phyloP scores from a whole-genome alignment of 805 yeast species.

The Metschnikowia noctiluminum region DNA sequence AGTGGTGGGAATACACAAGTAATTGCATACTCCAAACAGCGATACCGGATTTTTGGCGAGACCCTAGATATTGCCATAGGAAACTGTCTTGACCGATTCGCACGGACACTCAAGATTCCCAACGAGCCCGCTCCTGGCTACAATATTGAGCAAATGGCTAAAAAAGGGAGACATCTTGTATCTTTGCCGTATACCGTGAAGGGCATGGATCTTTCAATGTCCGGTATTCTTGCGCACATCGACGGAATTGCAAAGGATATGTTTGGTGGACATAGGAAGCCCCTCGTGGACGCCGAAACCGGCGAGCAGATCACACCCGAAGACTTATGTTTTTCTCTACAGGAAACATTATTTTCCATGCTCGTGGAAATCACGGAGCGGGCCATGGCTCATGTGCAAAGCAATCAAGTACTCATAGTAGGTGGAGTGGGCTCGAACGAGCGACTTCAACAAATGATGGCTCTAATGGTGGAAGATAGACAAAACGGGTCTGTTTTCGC shows the following conservation, averaged over 20 bases:
- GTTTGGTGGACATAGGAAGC: slow-evolving; percentile 43
- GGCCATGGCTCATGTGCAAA: slow-evolving; percentile 95
- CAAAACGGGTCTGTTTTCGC: slow-evolving; percentile 82
- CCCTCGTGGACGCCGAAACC: slow-evolving; percentile 36
- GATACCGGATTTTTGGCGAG: slow-evolving; percentile 98
- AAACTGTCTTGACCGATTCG: slow-evolving; percentile 93
- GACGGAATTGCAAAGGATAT: slow-evolving; percentile 77
- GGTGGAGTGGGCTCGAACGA: slow-evolving; percentile 99
- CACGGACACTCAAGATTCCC: slow-evolving; percentile 81
- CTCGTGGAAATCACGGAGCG: slow-evolving; percentile 95
- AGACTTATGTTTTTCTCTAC: slow-evolving; percentile 89
- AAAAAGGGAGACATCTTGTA: slow-evolving; percentile 58
- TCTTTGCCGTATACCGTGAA: slow-evolving; percentile 93
- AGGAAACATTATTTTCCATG: slow-evolving; percentile 93
- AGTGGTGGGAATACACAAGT: slow-evolving; percentile 99
- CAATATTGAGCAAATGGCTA: slow-evolving; percentile 93
- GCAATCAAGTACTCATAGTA: slow-evolving; percentile 86
- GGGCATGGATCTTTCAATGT: slow-evolving; percentile 97
- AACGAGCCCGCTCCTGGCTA: slow-evolving; percentile 97
- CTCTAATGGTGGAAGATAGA: slow-evolving; percentile 84
- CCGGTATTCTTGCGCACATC: slow-evolving; percentile 85
- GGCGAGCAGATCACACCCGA: slow-evolving; percentile 66
- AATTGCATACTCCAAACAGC: slow-evolving; percentile 89
- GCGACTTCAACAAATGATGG: slow-evolving; percentile 94
- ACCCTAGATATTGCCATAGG: slow-evolving; percentile 97